Percentiles rank a stretch among this genome's conserved stretches.
Conservation (phyloP, 805 yeast genomes). For the Phaffomyces opuntiae region DNA sequence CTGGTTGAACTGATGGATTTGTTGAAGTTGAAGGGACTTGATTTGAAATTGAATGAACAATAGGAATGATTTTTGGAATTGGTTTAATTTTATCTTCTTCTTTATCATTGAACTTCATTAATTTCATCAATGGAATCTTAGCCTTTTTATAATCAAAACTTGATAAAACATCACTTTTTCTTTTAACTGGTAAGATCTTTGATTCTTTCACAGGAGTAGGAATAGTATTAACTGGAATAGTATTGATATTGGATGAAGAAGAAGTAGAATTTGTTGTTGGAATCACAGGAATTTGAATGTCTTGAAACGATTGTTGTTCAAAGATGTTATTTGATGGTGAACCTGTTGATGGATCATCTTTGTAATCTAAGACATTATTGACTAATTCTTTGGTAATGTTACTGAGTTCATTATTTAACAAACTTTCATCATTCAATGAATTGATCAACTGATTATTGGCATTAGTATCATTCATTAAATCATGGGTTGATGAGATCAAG, state of each 20-base stretch:
- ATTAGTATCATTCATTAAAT: neutral
- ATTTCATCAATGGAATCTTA: constrained; percentile 21
- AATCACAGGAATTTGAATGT: too few relatives aligned
- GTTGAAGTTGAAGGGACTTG: too few relatives aligned
- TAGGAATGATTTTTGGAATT: neutral
- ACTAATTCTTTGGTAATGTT: constrained; percentile 7
- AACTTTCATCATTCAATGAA: neutral
- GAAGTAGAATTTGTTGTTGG: too few relatives aligned
- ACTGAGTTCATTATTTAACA: constrained; percentile 2
- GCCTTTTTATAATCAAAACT: constrained; percentile 20
- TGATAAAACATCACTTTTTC: constrained; percentile 16
- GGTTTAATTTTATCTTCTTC: too few relatives aligned
- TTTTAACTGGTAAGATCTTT: constrained; percentile 6
- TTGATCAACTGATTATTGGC: constrained; percentile 1
- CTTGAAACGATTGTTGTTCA: too few relatives aligned
- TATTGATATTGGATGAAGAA: too few relatives aligned
- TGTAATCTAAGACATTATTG: constrained; percentile 3
- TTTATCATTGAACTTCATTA: neutral
- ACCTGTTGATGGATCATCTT: neutral
- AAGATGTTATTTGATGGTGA: neutral
- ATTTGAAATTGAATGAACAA: neutral
- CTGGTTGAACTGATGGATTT: too few relatives aligned
- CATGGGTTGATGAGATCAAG: neutral
- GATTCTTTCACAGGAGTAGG: neutral
- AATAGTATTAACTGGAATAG: neutral